Evolutionary conservation across 1,139 yeast species (phyloP), one percentile per base, ranked within the genome.

Genomic region (Geotrichum australiense): DNA sequence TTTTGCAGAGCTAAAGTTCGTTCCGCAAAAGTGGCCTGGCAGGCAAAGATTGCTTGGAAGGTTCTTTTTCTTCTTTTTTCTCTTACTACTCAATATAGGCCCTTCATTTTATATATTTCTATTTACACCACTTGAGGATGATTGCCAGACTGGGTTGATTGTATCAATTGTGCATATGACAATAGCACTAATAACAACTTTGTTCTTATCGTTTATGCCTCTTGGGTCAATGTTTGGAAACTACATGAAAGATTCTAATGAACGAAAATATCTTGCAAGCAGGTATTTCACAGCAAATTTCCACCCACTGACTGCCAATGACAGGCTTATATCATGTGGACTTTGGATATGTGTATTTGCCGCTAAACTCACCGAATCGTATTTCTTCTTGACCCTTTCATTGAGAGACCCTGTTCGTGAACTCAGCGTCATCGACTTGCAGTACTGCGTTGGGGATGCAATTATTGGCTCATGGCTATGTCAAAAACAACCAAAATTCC

Each of bases 351-450:
- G 74, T 22, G 84, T 85, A 0, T 80, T 84, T 55, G 61, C 70
- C 21, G 82, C 87, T 2, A 86, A 86, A 56, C 78, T 80, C 53
- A 62, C 76, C 15, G 96, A 86, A 58, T 85, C 95, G 0, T 86
- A 85, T 58, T 77, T 83, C 55, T 85, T 85, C 54, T 63, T 85
- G 50, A 82, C 93, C 0, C 65, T 85, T 41, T 83, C 95, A 0
- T 60, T 85, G 22, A 72, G 82, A 53, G 95, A 85, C 57, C 93
- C 96, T 0, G 72, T 84, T 8, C 63, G 87, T 49, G 83, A 78
- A 30, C 66, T 86, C 35, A 70, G 78, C 0, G 70, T 71, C 0
- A 67, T 83, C 69, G 71, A 72, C 40, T 62, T 81, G 59, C 62
- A 71, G 2, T 67, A 83, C 43, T 83, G 94, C 54, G 60, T 62